Base-by-base conservation (phyloP, 164 flowering plant genomes). In the Vitis rotundifolia region DNA sequence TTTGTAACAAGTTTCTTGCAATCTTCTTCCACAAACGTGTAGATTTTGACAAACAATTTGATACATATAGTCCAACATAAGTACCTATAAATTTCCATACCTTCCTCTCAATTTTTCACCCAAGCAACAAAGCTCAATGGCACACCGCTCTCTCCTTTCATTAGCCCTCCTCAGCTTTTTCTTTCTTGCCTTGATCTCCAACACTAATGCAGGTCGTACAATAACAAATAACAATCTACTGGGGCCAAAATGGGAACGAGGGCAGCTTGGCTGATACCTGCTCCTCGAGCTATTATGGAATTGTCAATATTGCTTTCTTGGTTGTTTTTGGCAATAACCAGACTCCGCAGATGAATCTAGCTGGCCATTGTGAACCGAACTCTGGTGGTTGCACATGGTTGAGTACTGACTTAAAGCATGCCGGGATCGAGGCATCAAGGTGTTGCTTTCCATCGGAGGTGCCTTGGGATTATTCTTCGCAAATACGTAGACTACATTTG, bases 301-400 rank as follows among this genome's bases (percentile, higher is more conserved):
- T 50, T 13, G 75, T 72, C 13, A 72, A 72, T 66, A 67, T 72
- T 16, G 75, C 70, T 18, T 72, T 72, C 64, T 61, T 72, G 5
- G 3, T 52, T 19, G 31, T 66, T 8, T 72, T 72, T 13, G 75
- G 75, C 66, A 61, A 18, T 48, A 70, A 70, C 37, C 66, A 61
- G 12, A 53, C 44, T 15, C 75, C 70, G 1, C n/a, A 10, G 11
- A 59, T 72, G 16, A 67, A 72, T 70, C 75, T 72, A 1, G 75
- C 75, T 14, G 75, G 75, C 13, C 75, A 72, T 44, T 61, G 75
- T 14, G 49, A 66, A 19, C 66, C 70, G 2, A 26, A 9, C 1
- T 29, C 16, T 44, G 56, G 19, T 16, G 61, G 61, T 26, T 72
- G 75, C 56, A 11, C 70, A 4, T 9, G 16, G 14, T 22, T 72